Conservation (phyloP, 179 eudicot genomes). For the Amaranthus tricolor region DNA sequence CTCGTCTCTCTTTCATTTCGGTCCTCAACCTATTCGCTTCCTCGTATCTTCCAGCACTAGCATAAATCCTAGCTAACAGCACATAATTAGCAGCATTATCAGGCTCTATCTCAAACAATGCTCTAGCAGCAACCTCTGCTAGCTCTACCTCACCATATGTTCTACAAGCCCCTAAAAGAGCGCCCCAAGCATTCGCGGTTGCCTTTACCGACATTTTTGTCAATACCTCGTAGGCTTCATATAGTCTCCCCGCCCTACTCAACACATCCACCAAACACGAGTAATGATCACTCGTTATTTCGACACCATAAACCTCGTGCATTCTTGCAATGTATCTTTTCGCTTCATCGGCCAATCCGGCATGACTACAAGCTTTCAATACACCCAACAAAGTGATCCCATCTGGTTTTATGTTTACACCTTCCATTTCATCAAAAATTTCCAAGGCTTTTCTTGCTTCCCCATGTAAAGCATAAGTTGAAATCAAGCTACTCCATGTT, state of each 20-base stretch:
- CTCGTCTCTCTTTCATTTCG: conserved; percentile 51
- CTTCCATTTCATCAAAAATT: conserved; percentile 54
- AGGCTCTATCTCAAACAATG: conserved; percentile 67
- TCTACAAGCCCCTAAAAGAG: conserved; percentile 64
- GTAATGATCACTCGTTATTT: conserved; percentile 59
- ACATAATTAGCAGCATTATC: conserved; percentile 69
- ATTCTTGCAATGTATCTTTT: conserved; percentile 42
- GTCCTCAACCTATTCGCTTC: conserved; percentile 55
- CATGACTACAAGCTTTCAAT: conserved; percentile 71
- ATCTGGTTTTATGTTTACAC: conserved; percentile 51
- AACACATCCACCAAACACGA: conserved; percentile 70
- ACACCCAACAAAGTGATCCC: conserved; percentile 63
- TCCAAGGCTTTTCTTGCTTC: conserved; percentile 48
- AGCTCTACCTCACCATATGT: conserved; percentile 65
- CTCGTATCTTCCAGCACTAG: conserved; percentile 48
- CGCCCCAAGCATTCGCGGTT: conserved; percentile 80
- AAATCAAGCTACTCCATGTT: conserved; percentile 73
- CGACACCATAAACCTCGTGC: conserved; percentile 42
- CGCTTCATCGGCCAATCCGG: conserved; percentile 66
- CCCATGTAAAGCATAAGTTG: conserved; percentile 67
- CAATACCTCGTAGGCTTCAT: conserved; percentile 56
- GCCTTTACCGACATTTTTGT: conserved; percentile 53
- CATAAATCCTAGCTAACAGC: conserved; percentile 54
- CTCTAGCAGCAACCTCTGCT: conserved; percentile 60
- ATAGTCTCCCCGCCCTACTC: conserved; percentile 58